A percentile compares a stretch with the other conserved stretches of the same genome.
These are phyloP conservation scores for Amphibolis antarctica DNA, from an alignment of 106 monocot species.

Conservation along the genomic window DNA sequence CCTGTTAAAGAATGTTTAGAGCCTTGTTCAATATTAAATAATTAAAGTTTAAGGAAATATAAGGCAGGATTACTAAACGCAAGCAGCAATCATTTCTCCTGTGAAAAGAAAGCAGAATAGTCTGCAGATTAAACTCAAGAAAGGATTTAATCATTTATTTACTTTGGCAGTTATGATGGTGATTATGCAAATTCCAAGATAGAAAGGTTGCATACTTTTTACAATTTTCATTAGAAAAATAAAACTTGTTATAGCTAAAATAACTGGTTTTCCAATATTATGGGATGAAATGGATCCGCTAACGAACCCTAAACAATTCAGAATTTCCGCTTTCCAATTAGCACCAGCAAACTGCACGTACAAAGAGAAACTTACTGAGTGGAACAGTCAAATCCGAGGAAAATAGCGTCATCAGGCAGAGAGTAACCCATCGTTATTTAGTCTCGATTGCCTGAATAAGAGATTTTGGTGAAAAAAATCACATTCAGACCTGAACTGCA, in stretches of 20 bases:
- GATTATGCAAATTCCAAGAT: too few relatives aligned
- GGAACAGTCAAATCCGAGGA: slow-evolving; percentile 90
- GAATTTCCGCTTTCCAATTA: background rate
- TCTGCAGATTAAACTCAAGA: background rate
- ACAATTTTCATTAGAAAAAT: too few relatives aligned
- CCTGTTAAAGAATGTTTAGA: slow-evolving; percentile 15
- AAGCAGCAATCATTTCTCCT: background rate
- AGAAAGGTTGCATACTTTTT: too few relatives aligned
- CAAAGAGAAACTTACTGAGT: slow-evolving; percentile 55
- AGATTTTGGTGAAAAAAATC: background rate
- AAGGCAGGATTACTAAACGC: background rate
- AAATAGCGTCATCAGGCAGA: slow-evolving; percentile 59
- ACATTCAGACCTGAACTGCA: too few relatives aligned
- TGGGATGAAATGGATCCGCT: background rate
- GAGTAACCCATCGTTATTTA: slow-evolving; percentile 31
- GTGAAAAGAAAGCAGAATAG: background rate
- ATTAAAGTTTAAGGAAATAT: background rate
- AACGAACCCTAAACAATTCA: too few relatives aligned
- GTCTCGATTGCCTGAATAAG: slow-evolving; percentile 1
- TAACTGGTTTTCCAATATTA: background rate
- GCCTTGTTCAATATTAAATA: too few relatives aligned
- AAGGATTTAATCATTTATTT: too few relatives aligned
- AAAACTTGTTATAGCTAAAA: too few relatives aligned
- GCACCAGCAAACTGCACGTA: background rate
- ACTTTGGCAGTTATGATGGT: too few relatives aligned